Evolutionary conservation across 495 filamentous ascomycete species (phyloP), one percentile per base, ranked within the genome.

Genomic region (Penicillium atrosanguineum): DNA sequence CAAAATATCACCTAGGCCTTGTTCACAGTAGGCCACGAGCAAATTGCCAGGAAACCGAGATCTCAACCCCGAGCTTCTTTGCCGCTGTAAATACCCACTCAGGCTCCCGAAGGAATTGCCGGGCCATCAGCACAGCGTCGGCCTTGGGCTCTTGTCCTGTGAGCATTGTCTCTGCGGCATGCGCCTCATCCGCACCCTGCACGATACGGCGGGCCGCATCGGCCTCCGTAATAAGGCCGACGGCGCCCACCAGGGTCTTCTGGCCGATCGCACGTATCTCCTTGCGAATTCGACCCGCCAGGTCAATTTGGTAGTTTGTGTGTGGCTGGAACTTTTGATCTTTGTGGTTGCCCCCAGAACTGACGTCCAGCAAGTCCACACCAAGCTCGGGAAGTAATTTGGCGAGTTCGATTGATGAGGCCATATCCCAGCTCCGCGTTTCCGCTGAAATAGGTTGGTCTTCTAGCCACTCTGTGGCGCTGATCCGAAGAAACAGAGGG

Each of bases 321-420:
- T 78, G 59, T 12, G 67, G 60, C n/a, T 69, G 48, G 51, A 93
- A 78, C 52, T 79, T 72, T 68, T 88, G 85, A 15, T 68, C 61
- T 29, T 73, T 69, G 67, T 84, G 82, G 56, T 86, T 85, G 14
- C 87, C 90, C 5, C 79, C 87, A 0, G 84, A 84, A 53, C 81
- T 86, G 42, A 91, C 83, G 67, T 95, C 90, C 15, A 93, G 69
- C 4, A 93, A 65, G 68, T 93, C 90, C 21, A 95, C 75, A 4
- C 85, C 88, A 2, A 80, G 68, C 8, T 78, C 81, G 0, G 86
- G 79, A 0, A 91, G 76, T 23, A 86, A 63, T 57, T 82, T 80
- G 14, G 87, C 85, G 3, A 95, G 74, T 53, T 66, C 58, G 45
- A 84, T 76, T 20, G 79, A 87, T 36, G 87, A 71, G 23, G 79